Evolutionary conservation across 108 stramenopile genomes (phyloP), one percentile per base, ranked within the genome.

Genomic region (Epithemia pelagica): DNA sequence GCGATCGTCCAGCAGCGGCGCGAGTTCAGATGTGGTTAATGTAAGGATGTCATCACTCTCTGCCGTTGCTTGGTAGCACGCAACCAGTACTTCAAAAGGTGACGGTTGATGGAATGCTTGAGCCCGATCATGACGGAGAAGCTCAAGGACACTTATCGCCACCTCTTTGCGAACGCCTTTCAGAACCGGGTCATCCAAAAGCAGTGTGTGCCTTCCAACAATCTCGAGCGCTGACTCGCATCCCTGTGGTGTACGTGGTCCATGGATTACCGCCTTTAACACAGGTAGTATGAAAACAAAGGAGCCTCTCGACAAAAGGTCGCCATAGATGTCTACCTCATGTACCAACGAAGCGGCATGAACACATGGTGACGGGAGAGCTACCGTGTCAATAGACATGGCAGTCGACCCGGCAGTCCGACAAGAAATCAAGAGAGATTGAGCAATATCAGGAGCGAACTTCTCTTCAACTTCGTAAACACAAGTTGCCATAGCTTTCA

Each of bases 381-480:
- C 65, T 0, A 64, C 52, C 3, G 74, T 66, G 25, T 30, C 57
- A 31, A 80, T 28, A 7, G 58, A 55, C 15, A 19, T 58, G 25
- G 37, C 58, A 51, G 30, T 64, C 8, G 62, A 54, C 55, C 29
- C 53, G 28, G n/a, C 26, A 2, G 10, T 60, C 59, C 64, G 67
- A 65, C 76, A 89, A 71, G 82, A 73, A 26, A 82, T 76, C n/a
- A 64, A 58, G 25, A 94, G 67, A 32, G 89, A 85, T 30, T 75
- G 58, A 28, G 89, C 87, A 52, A 94, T 29, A 59, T 72, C 77
- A 8, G 76, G 70, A 5, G 92, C 87, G 65, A 85, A 73, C 27
- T 55, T 72, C 68, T 94, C 92, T 33, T 94, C 82, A 46, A 94
- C 90, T 66, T 94, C 92, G 67, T 87, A 95, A 0, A 95, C 89